Evolutionary conservation across 225 moss, liverwort and hornwort species (phyloP).

Genomic region (Pseudoscleropodium purum): DNA sequence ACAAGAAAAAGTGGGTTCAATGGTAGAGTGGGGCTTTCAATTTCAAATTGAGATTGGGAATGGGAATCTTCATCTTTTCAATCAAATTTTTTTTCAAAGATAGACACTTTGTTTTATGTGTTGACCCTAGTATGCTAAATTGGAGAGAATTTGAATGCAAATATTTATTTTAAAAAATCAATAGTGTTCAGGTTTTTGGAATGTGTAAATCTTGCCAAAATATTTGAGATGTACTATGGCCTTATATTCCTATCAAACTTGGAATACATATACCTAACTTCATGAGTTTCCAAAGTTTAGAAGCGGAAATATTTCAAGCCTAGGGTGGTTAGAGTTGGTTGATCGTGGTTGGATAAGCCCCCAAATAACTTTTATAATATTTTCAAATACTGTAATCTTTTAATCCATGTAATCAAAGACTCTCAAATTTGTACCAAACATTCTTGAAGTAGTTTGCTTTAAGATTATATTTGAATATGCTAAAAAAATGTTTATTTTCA

Average conservation of each 20-base stretch:
- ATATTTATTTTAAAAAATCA: neutral
- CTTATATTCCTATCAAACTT: neutral
- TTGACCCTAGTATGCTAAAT: fast-evolving
- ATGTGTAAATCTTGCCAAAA: fast-evolving
- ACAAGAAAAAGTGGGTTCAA: too few relatives aligned
- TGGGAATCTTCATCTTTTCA: too few relatives aligned
- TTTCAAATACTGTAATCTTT: neutral
- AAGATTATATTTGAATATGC: neutral
- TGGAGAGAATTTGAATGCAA: neutral
- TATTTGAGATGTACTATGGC: fast-evolving
- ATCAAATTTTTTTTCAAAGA: too few relatives aligned
- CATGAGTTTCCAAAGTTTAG: neutral
- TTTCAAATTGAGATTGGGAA: too few relatives aligned
- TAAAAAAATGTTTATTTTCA: neutral
- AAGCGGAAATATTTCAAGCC: neutral
- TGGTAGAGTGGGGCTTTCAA: too few relatives aligned
- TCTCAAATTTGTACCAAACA: neutral
- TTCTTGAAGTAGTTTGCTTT: fast-evolving
- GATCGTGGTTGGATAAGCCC: fast-evolving
- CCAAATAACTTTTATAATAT: fast-evolving
- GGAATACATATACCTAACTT: neutral
- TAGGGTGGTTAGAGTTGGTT: neutral
- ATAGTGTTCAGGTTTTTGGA: neutral
- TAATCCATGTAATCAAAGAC: fast-evolving
- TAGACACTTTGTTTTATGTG: too few relatives aligned